Percentiles rank a stretch among this genome's conserved stretches.
phyloP scores from a whole-genome alignment of 192 early-diverging fungal genomes.

The Backusella luteola region DNA sequence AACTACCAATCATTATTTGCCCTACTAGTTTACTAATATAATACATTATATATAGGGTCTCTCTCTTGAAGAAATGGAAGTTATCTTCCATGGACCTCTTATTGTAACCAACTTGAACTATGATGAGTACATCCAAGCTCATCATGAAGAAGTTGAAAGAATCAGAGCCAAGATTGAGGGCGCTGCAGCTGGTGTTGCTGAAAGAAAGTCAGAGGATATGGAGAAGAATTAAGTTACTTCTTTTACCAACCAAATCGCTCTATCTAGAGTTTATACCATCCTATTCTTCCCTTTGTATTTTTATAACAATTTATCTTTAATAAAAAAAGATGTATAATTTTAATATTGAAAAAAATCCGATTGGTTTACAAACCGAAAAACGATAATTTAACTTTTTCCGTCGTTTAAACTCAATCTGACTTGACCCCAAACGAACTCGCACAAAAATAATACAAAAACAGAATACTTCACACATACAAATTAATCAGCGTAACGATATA shows the following conservation, averaged over 20 bases:
- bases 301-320: background rate
- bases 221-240: background rate
- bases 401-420: slow-evolving; percentile 3
- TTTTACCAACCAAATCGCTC: background rate
- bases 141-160: slow-evolving; percentile 20
- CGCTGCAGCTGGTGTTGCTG: background rate
- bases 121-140: slow-evolving; percentile 10
- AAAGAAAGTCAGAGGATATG: background rate
- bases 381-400: background rate
- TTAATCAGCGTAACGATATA: too few species aligned
- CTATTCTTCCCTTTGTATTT: slow-evolving; percentile 2
- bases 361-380: background rate
- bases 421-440: background rate
- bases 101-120: slow-evolving; percentile 25
- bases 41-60: slow-evolving; percentile 2
- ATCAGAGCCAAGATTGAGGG: slow-evolving; percentile 13
- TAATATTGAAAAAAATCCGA: slow-evolving; percentile 2
- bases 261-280: background rate
- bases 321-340: background rate
- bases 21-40: background rate
- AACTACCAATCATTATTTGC: background rate
- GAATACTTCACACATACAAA: background rate
- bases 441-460: background rate
- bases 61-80: slow-evolving; percentile 30
- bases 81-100: slow-evolving; percentile 22